phyloP scores from a whole-genome alignment of 768 basidiomycete species.

The Suillus subluteus region DNA sequence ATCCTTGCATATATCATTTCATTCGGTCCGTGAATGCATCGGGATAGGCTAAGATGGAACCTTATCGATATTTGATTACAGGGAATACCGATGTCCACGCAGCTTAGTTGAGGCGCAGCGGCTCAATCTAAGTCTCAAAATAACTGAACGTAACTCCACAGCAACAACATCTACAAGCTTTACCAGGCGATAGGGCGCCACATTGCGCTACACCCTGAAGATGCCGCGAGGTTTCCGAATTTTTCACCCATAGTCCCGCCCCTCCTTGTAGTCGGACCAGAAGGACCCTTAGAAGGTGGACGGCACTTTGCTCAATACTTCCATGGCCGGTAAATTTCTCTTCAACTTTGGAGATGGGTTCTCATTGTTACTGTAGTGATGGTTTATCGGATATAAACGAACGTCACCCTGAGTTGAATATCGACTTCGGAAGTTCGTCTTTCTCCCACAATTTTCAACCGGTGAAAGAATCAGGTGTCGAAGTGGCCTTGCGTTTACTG shows the following conservation, averaged over 20 bases:
- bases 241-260: slow-evolving; percentile 55
- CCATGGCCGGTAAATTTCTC: slow-evolving; percentile 64
- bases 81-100: slow-evolving; percentile 73
- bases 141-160: slow-evolving; percentile 31
- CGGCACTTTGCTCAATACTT: slow-evolving; percentile 83
- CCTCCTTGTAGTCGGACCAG: slow-evolving; percentile 65
- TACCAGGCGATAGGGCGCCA: slow-evolving; percentile 71
- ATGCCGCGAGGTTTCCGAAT: slow-evolving; percentile 62
- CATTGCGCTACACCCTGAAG: slow-evolving; percentile 55
- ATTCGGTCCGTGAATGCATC: slow-evolving; percentile 56
- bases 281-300: slow-evolving; percentile 70
- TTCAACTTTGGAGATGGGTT: slow-evolving; percentile 2
- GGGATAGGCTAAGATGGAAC: not conserved
- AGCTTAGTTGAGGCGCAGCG: slow-evolving; percentile 53
- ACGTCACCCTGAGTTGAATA: slow-evolving; percentile 68
- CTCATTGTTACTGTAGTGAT: slow-evolving; percentile 49
- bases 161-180: slow-evolving; percentile 74
- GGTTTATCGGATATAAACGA: slow-evolving; percentile 63
- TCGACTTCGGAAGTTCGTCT: slow-evolving; percentile 14
- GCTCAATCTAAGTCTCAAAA: slow-evolving; percentile 7
- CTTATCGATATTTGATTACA: slow-evolving; percentile 26
- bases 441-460: slow-evolving; percentile 50
- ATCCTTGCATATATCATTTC: slow-evolving; percentile 76
- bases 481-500: slow-evolving; percentile 61
- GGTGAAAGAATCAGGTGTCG: slow-evolving; percentile 49